Conservation (phyloP, 2,329 filamentous ascomycete genomes). For the Talaromyces albobiverticillius region DNA sequence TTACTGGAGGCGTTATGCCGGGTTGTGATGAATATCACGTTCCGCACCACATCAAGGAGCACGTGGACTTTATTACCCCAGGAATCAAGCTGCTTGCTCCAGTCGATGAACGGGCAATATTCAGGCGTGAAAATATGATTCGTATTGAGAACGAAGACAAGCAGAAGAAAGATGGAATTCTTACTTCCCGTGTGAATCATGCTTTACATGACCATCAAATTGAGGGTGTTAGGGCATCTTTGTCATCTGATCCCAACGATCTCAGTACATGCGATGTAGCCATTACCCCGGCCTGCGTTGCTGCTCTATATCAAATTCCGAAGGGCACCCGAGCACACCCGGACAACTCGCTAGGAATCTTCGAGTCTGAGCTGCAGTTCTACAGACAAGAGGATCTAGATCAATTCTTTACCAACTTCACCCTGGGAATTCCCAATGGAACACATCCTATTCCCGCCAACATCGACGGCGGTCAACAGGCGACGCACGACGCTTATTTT, state of each 20-base stretch:
- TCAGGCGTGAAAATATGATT: conserved; percentile 16
- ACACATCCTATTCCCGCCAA: conserved; percentile 44
- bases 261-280: conserved; percentile 47
- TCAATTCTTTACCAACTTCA: conserved; percentile 46
- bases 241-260: conserved; percentile 5
- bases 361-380: conserved; percentile 51
- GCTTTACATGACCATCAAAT: not conserved
- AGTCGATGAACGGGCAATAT: conserved; percentile 21
- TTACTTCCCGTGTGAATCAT: conserved; percentile 12
- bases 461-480: conserved; percentile 47
- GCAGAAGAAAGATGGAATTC: not conserved
- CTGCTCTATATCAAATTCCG: conserved; percentile 48
- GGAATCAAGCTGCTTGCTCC: conserved; percentile 49
- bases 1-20: conserved; percentile 26
- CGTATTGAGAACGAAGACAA: not conserved
- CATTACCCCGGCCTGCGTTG: conserved; percentile 58
- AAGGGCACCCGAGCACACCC: conserved; percentile 32
- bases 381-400: conserved; percentile 52
- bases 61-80: conserved; percentile 58
- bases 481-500: conserved; percentile 27
- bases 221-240: not conserved
- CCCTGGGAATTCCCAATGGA: conserved; percentile 42
- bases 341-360: conserved; percentile 53
- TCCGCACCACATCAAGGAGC: conserved; percentile 44
- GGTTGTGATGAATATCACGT: conserved; percentile 48